Percentiles rank a stretch among this genome's conserved stretches.
phyloP scores from a whole-genome alignment of 169 alveolate species.

The Eimeria necatrix region DNA sequence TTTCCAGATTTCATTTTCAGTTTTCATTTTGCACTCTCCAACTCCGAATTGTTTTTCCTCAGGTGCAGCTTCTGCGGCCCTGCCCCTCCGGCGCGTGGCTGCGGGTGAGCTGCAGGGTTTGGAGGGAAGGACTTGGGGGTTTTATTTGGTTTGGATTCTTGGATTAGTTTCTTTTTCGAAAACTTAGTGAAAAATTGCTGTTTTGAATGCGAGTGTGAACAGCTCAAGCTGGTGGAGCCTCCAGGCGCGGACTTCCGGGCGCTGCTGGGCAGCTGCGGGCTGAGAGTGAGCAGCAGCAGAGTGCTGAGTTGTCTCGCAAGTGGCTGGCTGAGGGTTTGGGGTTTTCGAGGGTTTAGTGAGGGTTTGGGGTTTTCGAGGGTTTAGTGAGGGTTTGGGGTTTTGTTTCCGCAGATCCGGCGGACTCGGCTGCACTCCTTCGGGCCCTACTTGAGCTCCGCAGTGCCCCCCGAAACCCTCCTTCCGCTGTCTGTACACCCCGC shows the following conservation, averaged over 20 bases:
- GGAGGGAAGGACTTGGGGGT: neutral
- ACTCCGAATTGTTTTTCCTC: neutral
- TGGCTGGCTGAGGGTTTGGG: neutral
- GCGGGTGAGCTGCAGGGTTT: constrained; percentile 13
- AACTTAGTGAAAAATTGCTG: neutral
- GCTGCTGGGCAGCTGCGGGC: constrained; percentile 16
- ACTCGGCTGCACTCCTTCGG: constrained; percentile 42
- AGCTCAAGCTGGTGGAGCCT: constrained; percentile 65
- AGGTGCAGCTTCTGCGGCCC: constrained; percentile 52
- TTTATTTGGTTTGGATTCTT: no score
- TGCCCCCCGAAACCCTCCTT: neutral
- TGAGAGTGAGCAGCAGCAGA: neutral
- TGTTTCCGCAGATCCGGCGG: constrained; percentile 5
- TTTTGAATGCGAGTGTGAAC: neutral
- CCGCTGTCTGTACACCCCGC: constrained; percentile 13
- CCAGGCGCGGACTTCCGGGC: constrained; percentile 11
- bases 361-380: neutral
- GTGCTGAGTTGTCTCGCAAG: neutral
- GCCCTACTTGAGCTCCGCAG: constrained; percentile 28
- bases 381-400: no score
- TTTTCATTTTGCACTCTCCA: no score
- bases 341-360: neutral
- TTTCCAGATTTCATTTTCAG: no score
- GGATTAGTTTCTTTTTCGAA: neutral
- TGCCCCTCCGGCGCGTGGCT: constrained; percentile 65